These are phyloP conservation scores for Guillardia theta DNA, from an alignment of 78 protist genomes.

Conservation along the genomic window DNA sequence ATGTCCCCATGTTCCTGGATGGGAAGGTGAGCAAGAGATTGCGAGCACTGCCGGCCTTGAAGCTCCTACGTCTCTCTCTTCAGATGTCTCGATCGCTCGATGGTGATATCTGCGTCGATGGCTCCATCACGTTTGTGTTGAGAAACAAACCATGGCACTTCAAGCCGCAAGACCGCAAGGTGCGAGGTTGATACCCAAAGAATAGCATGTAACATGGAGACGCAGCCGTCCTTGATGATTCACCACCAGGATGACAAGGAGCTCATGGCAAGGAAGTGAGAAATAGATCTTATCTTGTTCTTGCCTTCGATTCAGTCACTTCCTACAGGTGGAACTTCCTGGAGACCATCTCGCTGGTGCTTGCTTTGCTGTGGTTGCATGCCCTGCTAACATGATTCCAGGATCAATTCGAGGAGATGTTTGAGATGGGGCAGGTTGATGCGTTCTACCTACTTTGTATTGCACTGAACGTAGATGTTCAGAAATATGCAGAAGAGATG, in stretches of 20 bases:
- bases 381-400: not conserved
- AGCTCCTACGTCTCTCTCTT: not conserved
- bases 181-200: not conserved
- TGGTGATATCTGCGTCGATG: not conserved
- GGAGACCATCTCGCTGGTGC: constrained; percentile 22
- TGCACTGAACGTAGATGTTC: too few relatives aligned
- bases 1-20: not conserved
- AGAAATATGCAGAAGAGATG: too few relatives aligned
- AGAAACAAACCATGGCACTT: not conserved
- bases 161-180: not conserved
- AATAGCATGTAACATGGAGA: not conserved
- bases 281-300: too few relatives aligned
- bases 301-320: too few relatives aligned
- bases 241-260: not conserved
- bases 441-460: too few relatives aligned
- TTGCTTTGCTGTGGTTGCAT: not conserved
- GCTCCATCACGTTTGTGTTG: not conserved
- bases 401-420: not conserved
- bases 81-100: not conserved
- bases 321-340: constrained; percentile 15
- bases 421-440: not conserved
- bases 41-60: not conserved
- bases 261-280: not conserved
- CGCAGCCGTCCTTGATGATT: not conserved
- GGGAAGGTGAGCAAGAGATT: not conserved